Base-by-base conservation (phyloP, 345 rosid species). In the Boechera divaricarpa region DNA sequence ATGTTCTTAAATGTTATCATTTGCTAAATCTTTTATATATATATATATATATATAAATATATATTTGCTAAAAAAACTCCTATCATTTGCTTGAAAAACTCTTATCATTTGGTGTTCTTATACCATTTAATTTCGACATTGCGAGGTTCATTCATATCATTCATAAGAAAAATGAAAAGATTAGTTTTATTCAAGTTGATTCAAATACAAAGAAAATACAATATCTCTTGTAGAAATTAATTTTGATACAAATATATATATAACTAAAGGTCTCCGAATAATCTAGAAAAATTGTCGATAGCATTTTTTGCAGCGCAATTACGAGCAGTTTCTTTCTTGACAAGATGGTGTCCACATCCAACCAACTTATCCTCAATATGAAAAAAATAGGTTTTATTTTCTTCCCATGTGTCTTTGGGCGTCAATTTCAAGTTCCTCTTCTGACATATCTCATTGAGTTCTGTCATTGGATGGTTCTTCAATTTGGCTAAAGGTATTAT, bases 281-380 rank as follows among this genome's bases (percentile, higher is more conserved):
- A 5, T 7, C 7, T 16, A 59, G 10, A 15, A 47, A 91, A 79
- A 10, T 87, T 84, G 48, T 85, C 78, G 1, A 89, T 45, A 0
- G 93, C 93, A 75, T 86, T 80, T 60, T 85, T 86, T 2, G 97
- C 95, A 1, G 95, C 97, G 11, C 86, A 79, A 24, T 87, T 82
- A 0, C 73, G 77, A 0, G 93, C 95, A 66, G 83, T 82, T 7
- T 84, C 90, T 66, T 90, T 91, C 81, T 85, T 91, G 0, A 35
- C 3, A 24, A 38, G 56, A 65, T 83, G 83, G 0, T 66, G 32
- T 2, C 80, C 91, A 57, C 55, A 80, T 5, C 93, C 95, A 26
- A 83, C 82, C 1, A 73, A 52, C 32, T 32, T 66, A 12, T 69
- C 91, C 0, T 83, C 75, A 0, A 87, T 35, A 4, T 4, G 11